phyloP scores from a whole-genome alignment of 805 yeast species.

The Candida corydali region DNA sequence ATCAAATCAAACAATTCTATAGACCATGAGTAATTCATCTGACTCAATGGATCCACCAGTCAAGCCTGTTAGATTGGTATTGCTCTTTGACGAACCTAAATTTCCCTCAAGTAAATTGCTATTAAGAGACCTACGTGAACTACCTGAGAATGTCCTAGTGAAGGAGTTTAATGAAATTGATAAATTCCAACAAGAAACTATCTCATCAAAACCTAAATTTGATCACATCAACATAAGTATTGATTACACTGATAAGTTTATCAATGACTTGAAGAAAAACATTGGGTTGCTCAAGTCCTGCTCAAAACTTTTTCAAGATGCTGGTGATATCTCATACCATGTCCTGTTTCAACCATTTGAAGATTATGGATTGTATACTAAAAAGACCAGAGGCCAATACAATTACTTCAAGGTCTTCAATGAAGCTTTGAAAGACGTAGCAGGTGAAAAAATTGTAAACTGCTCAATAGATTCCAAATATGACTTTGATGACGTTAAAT shows the following conservation, averaged over 20 bases:
- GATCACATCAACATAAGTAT: constrained; percentile 25
- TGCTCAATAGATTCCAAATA: constrained; percentile 37
- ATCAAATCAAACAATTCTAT: too few species aligned
- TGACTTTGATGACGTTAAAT: constrained; percentile 26
- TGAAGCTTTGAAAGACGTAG: constrained; percentile 16
- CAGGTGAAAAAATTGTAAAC: constrained; percentile 28
- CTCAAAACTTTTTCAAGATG: constrained; percentile 11
- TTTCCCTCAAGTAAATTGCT: constrained; percentile 24
- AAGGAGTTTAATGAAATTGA: constrained; percentile 17
- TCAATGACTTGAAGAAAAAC: constrained; percentile 17
- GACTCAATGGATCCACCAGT: too few species aligned
- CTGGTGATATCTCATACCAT: constrained; percentile 28
- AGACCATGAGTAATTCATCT: too few species aligned
- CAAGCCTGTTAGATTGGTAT: constrained; percentile 15
- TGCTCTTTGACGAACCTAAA: constrained; percentile 24
- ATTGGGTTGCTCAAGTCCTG: constrained; percentile 18
- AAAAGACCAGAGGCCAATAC: constrained; percentile 19
- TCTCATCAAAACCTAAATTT: constrained; percentile 12
- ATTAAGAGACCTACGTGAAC: constrained; percentile 18
- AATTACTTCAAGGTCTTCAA: constrained; percentile 22
- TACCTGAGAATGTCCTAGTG: constrained; percentile 16
- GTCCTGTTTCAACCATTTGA: constrained; percentile 27
- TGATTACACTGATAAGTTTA: constrained; percentile 29
- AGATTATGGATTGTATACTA: constrained; percentile 29
- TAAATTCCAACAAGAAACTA: constrained; percentile 8